A percentile compares a stretch with the other conserved stretches of the same genome.
Evolutionary conservation across 202 grass and related monocot species (phyloP).

Genomic region (Setaria italica): DNA sequence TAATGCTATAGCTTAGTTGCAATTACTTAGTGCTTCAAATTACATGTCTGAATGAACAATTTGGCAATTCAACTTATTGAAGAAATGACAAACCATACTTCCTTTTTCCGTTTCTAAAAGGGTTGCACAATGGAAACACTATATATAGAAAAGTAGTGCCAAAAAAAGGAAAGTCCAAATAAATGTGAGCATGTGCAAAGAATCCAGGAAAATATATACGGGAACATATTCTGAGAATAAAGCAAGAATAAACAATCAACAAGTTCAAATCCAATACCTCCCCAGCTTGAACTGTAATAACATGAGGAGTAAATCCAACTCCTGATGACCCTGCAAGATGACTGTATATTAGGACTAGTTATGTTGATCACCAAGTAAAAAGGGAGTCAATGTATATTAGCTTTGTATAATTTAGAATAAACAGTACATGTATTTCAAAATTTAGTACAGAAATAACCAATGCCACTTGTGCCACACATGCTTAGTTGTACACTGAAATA

Average conservation of each 20-base stretch:
- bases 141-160: neutral
- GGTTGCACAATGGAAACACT: neutral
- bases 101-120: neutral
- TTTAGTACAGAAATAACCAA: slow-evolving; percentile 12
- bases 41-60: slow-evolving; percentile 7
- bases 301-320: slow-evolving; percentile 97
- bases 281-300: slow-evolving; percentile 89
- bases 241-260: slow-evolving; percentile 9
- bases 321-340: slow-evolving; percentile 70
- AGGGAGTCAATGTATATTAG: slow-evolving; percentile 20
- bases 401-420: slow-evolving; percentile 8
- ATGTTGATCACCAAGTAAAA: slow-evolving; percentile 8
- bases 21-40: slow-evolving; percentile 13
- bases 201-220: slow-evolving; percentile 13
- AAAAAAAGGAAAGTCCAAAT: neutral
- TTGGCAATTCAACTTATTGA: neutral
- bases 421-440: neutral
- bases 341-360: slow-evolving; percentile 36
- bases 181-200: slow-evolving; percentile 4
- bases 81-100: neutral
- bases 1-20: neutral
- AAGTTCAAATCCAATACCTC: slow-evolving; percentile 65
- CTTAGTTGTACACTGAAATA: slow-evolving; percentile 16
- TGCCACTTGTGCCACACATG: neutral
- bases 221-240: slow-evolving; percentile 40